A percentile compares a stretch with the other conserved stretches of the same genome.
phyloP scores from a whole-genome alignment of 805 yeast species.

The Candida sphagnicola region DNA sequence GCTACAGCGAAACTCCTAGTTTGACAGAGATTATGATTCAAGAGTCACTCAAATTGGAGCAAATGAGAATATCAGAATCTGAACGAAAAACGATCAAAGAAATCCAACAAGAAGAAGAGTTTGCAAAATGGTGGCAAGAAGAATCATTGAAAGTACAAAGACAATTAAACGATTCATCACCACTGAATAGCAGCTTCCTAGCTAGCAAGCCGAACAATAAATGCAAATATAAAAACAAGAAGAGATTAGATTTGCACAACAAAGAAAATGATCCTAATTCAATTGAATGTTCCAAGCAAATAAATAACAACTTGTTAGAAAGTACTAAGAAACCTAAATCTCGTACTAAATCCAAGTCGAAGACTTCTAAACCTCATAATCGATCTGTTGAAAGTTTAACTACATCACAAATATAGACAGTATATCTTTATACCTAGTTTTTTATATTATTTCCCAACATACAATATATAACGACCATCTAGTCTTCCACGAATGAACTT shows the following conservation, averaged over 20 bases:
- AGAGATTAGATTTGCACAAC: not conserved
- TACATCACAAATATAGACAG: too few relatives aligned
- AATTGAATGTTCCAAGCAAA: not conserved
- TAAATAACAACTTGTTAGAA: not conserved
- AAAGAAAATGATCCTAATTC: not conserved
- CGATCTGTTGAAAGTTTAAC: not conserved
- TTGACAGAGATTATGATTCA: slow-evolving; percentile 44
- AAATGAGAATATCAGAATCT: slow-evolving; percentile 21
- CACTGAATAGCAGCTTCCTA: not conserved
- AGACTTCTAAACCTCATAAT: not conserved
- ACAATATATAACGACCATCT: too few relatives aligned
- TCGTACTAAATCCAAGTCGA: not conserved
- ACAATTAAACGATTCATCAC: slow-evolving; percentile 15
- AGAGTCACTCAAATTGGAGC: slow-evolving; percentile 39
- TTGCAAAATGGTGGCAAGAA: slow-evolving; percentile 84
- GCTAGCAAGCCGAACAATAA: not conserved
- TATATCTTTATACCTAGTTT: not conserved
- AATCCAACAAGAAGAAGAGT: slow-evolving; percentile 76
- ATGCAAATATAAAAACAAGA: not conserved
- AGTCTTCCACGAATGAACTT: too few relatives aligned
- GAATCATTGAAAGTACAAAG: slow-evolving; percentile 66
- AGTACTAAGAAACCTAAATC: not conserved
- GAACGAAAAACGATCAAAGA: slow-evolving; percentile 55
- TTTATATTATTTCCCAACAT: too few relatives aligned
- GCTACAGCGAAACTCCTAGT: slow-evolving; percentile 19